phyloP scores from a whole-genome alignment of 2,329 filamentous ascomycete genomes.

The Zymoseptoria ardabiliae region DNA sequence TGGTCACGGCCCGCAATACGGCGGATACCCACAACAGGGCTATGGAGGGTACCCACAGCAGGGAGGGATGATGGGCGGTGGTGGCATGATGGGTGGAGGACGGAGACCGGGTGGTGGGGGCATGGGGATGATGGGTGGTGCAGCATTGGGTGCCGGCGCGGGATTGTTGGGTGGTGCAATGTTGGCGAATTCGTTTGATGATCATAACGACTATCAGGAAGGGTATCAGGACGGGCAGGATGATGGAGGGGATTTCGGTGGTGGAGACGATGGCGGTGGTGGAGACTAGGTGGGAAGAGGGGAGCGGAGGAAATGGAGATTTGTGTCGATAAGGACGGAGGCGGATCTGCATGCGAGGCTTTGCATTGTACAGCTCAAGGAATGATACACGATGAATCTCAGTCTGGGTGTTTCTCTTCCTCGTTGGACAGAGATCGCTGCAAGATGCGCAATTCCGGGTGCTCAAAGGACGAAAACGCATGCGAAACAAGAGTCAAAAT shows the following conservation, averaged over 20 bases:
- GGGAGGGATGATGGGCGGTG: conserved; percentile 20
- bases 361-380: not conserved
- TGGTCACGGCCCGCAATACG: conserved; percentile 27
- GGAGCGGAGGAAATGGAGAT: not conserved
- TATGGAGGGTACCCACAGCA: conserved; percentile 37
- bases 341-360: not conserved
- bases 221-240: conserved; percentile 35
- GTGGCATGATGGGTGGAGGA: conserved; percentile 31
- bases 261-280: conserved; percentile 29
- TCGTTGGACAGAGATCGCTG: too few relatives aligned
- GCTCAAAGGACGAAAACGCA: too few relatives aligned
- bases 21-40: conserved; percentile 17
- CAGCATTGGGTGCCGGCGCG: conserved; percentile 71
- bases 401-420: too few relatives aligned
- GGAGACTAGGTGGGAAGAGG: conserved; percentile 9
- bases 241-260: conserved; percentile 29
- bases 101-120: conserved; percentile 40
- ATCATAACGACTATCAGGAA: conserved; percentile 52
- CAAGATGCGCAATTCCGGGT: too few relatives aligned
- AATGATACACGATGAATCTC: too few relatives aligned
- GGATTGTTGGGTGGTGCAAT: conserved; percentile 73
- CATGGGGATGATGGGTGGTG: conserved; percentile 65
- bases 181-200: conserved; percentile 53
- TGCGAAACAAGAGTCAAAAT: too few relatives aligned
- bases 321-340: too few relatives aligned